phyloP scores from a whole-genome alignment of 306 rosid genomes.

The Geum urbanum region DNA sequence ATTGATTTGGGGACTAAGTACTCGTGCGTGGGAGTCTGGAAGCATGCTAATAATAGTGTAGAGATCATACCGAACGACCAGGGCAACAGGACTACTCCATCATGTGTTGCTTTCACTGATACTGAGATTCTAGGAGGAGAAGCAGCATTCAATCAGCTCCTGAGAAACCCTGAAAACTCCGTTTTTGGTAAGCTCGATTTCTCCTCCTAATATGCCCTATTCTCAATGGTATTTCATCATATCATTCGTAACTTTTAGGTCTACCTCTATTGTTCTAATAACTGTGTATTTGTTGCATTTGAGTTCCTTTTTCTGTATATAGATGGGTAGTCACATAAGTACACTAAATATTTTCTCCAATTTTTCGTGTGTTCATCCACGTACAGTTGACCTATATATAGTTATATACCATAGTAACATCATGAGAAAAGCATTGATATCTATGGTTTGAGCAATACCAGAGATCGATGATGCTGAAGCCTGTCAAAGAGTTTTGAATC shows the following conservation, averaged over 20 bases:
- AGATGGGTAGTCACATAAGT: no score
- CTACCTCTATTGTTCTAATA: neutral
- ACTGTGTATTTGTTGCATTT: neutral
- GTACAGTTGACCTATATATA: no score
- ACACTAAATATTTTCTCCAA: no score
- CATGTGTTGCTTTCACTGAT: constrained; percentile 11
- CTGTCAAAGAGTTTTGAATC: no score
- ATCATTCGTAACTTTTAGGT: neutral
- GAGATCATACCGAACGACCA: constrained; percentile 12
- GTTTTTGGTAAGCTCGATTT: neutral
- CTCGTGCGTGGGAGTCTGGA: constrained; percentile 16
- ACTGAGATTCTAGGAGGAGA: constrained; percentile 1
- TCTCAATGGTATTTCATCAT: neutral
- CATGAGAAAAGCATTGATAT: no score
- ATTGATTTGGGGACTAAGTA: constrained; percentile 17
- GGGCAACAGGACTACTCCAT: constrained; percentile 12
- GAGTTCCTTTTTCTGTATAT: no score
- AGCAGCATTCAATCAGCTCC: constrained; percentile 9
- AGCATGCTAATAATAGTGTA: neutral
- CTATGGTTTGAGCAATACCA: no score
- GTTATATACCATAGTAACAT: no score
- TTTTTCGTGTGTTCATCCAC: no score
- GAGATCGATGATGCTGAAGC: no score
- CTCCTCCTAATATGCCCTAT: neutral
- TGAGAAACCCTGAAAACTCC: constrained; percentile 9